Conservation (phyloP, 176 grass and related monocot genomes). For the Secale cereale region DNA sequence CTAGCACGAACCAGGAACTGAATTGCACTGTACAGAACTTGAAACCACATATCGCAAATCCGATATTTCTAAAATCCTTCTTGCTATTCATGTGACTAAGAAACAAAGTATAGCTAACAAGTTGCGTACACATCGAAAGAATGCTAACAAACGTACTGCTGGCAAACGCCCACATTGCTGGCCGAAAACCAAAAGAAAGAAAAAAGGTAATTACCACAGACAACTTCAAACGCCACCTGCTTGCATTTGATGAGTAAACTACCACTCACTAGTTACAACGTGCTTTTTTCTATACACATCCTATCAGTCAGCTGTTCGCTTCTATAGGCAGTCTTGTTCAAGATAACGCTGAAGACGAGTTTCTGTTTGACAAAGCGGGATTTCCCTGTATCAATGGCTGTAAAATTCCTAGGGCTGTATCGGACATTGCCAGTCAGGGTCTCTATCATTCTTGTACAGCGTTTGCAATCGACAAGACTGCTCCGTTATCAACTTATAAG, state of each 20-base stretch:
- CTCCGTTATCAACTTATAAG: conserved; percentile 67
- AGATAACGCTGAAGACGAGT: not conserved
- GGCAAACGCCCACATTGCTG: not conserved
- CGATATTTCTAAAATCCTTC: not conserved
- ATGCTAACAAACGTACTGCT: not conserved
- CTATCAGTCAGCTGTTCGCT: not conserved
- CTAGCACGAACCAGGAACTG: not conserved
- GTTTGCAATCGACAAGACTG: conserved; percentile 69
- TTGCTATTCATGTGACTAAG: not conserved
- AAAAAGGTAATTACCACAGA: too few relatives aligned
- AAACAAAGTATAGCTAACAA: not conserved
- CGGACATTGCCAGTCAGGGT: conserved; percentile 25
- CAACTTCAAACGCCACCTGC: not conserved
- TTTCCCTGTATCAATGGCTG: not conserved
- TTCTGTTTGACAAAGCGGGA: not conserved
- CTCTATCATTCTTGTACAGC: conserved; percentile 39
- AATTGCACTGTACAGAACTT: too few relatives aligned
- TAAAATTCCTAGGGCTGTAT: conserved; percentile 13
- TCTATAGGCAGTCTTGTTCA: not conserved
- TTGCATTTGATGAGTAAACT: not conserved
- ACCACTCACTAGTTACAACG: not conserved
- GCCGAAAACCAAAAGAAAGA: not conserved
- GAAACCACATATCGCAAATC: not conserved
- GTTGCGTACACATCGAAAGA: not conserved
- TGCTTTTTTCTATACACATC: not conserved